A percentile compares a stretch with the other conserved stretches of the same genome.
phyloP scores from a whole-genome alignment of 257 asterid species.

The Henckelia pumila region DNA sequence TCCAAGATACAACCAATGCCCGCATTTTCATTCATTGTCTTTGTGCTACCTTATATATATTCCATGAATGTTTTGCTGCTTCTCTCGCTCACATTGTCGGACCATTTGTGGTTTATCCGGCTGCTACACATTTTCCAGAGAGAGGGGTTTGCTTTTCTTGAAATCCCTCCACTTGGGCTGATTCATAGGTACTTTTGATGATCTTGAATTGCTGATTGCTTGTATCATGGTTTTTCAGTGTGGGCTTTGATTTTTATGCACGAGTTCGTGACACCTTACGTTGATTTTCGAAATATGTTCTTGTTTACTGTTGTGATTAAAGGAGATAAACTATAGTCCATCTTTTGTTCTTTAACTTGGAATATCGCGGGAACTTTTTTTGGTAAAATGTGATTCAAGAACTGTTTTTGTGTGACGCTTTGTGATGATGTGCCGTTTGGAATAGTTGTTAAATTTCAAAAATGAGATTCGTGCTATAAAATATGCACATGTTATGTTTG shows the following conservation, averaged over 20 bases:
- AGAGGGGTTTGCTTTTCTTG: neutral
- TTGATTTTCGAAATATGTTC: too few relatives aligned
- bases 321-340: neutral
- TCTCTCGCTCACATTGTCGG: neutral
- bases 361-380: neutral
- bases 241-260: neutral
- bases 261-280: neutral
- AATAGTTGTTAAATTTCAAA: too few relatives aligned
- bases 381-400: too few relatives aligned
- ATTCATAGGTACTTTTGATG: neutral
- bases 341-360: neutral
- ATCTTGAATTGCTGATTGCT: neutral
- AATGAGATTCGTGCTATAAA: neutral
- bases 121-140: neutral
- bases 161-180: neutral
- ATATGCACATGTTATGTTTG: neutral
- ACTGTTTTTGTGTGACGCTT: too few relatives aligned
- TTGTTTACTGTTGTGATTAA: neutral
- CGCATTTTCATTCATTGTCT: neutral
- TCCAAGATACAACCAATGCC: constrained; percentile 20
- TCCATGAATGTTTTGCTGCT: neutral
- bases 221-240: neutral
- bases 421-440: neutral
- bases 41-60: neutral
- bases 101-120: neutral